Percentiles rank a stretch among this genome's conserved stretches.
Conservation (phyloP, 2,329 filamentous ascomycete genomes). For the Colletotrichum zoysiae region DNA sequence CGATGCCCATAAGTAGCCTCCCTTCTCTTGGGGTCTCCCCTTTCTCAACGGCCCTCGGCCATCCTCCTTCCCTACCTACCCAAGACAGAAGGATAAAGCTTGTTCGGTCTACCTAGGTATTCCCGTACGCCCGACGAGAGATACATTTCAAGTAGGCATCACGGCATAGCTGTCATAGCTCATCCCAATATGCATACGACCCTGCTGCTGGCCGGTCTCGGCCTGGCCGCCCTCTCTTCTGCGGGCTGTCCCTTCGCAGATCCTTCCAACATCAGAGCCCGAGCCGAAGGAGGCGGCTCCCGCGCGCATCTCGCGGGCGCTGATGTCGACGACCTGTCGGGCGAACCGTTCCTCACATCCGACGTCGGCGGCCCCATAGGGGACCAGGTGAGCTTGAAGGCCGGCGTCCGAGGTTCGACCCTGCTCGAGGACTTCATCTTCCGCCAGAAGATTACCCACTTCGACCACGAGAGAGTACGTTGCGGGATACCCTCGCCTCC, state of each 20-base stretch:
- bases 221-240: slow-evolving; percentile 36
- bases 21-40: background rate
- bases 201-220: slow-evolving; percentile 45
- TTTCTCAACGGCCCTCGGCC: background rate
- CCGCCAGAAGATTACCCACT: slow-evolving; percentile 78
- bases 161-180: background rate
- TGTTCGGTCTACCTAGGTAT: background rate
- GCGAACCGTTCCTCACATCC: slow-evolving; percentile 66
- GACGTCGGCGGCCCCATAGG: slow-evolving; percentile 77
- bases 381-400: slow-evolving; percentile 75
- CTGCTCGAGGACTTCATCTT: slow-evolving; percentile 80
- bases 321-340: slow-evolving; percentile 65
- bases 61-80: background rate
- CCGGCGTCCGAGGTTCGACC: slow-evolving; percentile 75
- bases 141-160: background rate
- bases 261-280: slow-evolving; percentile 32
- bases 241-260: slow-evolving; percentile 53
- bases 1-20: slow-evolving; percentile 28
- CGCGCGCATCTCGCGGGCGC: slow-evolving; percentile 51
- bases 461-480: slow-evolving; percentile 77
- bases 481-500: background rate
- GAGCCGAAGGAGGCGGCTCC: slow-evolving; percentile 44
- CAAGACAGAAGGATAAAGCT: background rate
- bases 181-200: slow-evolving; percentile 30
- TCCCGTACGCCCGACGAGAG: background rate